Percentiles rank a stretch among this genome's conserved stretches.
Evolutionary conservation across 2,329 filamentous ascomycete genomes (phyloP).

Genomic region (Colletotrichum sp.): DNA sequence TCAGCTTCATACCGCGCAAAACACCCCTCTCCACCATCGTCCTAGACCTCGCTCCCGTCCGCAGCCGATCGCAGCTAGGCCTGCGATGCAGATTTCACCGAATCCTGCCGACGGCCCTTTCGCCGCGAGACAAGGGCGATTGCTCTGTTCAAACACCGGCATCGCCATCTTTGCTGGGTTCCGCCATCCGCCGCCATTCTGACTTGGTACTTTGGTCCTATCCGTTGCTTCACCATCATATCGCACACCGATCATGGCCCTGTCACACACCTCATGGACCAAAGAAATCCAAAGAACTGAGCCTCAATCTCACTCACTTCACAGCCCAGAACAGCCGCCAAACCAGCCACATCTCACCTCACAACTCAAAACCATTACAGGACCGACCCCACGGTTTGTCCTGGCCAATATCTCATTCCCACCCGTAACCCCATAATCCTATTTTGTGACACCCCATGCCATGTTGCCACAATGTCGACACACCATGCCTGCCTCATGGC

Average conservation of each 20-base stretch:
- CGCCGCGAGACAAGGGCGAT: not conserved
- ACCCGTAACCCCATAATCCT: not conserved
- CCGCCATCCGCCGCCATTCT: not conserved
- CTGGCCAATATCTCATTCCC: not conserved
- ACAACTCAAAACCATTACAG: not conserved
- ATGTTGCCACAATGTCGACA: not conserved
- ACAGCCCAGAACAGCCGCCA: not conserved
- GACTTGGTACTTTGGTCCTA: not conserved
- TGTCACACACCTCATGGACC: not conserved
- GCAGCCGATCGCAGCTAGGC: not conserved
- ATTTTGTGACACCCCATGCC: not conserved
- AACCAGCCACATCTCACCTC: conserved; percentile 16
- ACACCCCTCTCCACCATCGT: not conserved
- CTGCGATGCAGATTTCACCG: not conserved
- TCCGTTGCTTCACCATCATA: not conserved
- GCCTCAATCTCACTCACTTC: conserved; percentile 1
- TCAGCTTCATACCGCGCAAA: not conserved
- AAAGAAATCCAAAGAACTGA: not conserved
- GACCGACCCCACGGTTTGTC: not conserved
- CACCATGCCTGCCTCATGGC: not conserved
- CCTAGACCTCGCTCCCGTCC: not conserved
- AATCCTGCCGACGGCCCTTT: not conserved
- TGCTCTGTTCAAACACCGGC: not conserved
- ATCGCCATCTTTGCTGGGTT: not conserved
- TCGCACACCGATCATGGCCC: not conserved